Conservation (phyloP, 2,329 filamentous ascomycete species). For the Mycogone perniciosa region DNA sequence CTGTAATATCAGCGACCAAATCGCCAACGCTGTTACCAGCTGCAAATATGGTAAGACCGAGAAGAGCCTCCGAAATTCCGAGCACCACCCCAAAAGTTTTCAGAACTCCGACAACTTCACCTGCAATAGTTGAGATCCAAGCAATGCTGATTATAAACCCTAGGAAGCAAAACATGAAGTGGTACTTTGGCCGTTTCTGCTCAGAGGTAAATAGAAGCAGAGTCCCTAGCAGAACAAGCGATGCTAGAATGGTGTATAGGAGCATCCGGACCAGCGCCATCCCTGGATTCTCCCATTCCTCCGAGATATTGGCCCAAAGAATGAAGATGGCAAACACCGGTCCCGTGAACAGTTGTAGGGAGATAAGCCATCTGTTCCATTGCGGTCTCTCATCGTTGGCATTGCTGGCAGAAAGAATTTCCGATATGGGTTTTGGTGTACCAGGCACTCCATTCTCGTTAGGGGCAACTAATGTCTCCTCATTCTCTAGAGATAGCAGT, state of each 20-base stretch:
- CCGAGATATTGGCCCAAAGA: conserved; percentile 60
- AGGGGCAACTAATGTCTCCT: conserved; percentile 15
- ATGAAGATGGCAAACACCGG: conserved; percentile 77
- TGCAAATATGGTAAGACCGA: conserved; percentile 92
- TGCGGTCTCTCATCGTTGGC: conserved; percentile 41
- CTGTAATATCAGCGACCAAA: conserved; percentile 88
- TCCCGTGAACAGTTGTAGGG: conserved; percentile 77
- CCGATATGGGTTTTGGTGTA: conserved; percentile 27
- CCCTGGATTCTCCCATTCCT: conserved; percentile 50
- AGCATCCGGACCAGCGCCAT: conserved; percentile 50
- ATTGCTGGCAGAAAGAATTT: conserved; percentile 26
- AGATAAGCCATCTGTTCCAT: conserved; percentile 90
- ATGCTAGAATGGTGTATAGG: conserved; percentile 61
- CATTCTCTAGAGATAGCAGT: conserved; percentile 17
- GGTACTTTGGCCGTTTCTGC: conserved; percentile 62
- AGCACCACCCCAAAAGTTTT: conserved; percentile 90
- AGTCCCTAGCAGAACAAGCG: conserved; percentile 58
- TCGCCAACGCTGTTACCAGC: conserved; percentile 94
- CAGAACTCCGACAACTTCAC: conserved; percentile 89
- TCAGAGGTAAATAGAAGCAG: conserved; percentile 65
- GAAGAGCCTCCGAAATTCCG: conserved; percentile 87
- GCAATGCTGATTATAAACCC: conserved; percentile 88
- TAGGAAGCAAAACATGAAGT: conserved; percentile 75
- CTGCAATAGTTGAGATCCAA: conserved; percentile 94
- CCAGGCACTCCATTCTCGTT: neutral